Percentiles rank a stretch among this genome's conserved stretches.
Conservation (phyloP, 352 stramenopile species). For the Phytophthora sp. region DNA sequence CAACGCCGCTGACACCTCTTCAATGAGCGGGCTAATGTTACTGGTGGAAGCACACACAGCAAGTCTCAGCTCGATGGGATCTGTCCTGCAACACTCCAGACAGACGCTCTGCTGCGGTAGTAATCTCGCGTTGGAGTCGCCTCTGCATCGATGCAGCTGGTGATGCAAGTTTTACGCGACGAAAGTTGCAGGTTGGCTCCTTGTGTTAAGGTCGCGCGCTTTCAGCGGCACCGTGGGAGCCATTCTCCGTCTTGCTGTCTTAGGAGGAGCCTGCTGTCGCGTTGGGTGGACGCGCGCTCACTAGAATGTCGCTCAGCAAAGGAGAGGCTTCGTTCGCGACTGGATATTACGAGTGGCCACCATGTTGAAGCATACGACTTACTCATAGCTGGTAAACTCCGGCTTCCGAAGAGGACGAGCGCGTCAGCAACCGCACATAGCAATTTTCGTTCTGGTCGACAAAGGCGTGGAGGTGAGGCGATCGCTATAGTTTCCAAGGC, state of each 20-base stretch:
- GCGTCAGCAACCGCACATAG: neutral
- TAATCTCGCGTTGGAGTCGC: neutral
- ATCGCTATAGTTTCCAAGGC: neutral
- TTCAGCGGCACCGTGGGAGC: neutral
- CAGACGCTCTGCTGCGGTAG: too few species aligned
- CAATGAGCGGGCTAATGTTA: neutral
- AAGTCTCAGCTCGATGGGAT: too few species aligned
- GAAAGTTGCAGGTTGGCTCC: neutral
- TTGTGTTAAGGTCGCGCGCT: neutral
- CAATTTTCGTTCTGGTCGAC: slow-evolving; percentile 27
- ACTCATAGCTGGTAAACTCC: slow-evolving; percentile 24
- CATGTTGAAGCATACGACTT: slow-evolving; percentile 12
- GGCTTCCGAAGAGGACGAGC: slow-evolving; percentile 14
- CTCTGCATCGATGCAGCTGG: slow-evolving; percentile 9
- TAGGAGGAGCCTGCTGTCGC: slow-evolving; percentile 7
- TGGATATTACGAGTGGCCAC: slow-evolving; percentile 12
- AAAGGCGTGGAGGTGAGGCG: slow-evolving; percentile 10
- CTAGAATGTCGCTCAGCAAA: slow-evolving; percentile 21
- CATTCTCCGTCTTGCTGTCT: neutral
- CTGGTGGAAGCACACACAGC: too few species aligned
- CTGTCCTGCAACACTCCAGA: too few species aligned
- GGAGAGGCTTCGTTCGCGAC: neutral
- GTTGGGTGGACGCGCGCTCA: slow-evolving; percentile 3
- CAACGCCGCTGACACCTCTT: too few species aligned
- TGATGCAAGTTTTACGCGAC: neutral